Conservation (phyloP, 2,329 filamentous ascomycete species). For the Colletotrichum tropicicola region DNA sequence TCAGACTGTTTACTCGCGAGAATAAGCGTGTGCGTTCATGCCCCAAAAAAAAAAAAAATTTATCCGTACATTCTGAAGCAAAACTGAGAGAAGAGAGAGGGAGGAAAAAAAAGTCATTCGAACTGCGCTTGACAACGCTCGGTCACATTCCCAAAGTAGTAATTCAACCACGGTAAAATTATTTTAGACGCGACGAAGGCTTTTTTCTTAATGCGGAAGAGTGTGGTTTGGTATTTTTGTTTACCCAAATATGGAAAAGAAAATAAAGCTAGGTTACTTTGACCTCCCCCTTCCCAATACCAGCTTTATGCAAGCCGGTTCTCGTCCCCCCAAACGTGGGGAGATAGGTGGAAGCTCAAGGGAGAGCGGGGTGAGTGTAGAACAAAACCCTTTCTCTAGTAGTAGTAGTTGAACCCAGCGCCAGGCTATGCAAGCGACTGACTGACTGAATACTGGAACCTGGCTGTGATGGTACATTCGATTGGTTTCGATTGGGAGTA, state of each 20-base stretch:
- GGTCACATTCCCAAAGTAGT: no score
- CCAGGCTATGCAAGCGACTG: slow-evolving; percentile 3
- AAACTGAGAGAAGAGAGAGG: background rate
- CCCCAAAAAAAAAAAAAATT: background rate
- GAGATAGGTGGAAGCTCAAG: background rate
- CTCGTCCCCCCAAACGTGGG: no score
- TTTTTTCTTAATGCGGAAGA: no score
- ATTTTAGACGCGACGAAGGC: no score
- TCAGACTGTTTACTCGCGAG: no score
- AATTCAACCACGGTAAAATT: no score
- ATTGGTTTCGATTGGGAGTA: background rate
- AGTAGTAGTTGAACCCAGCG: background rate
- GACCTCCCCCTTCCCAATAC: no score
- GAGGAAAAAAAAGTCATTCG: background rate
- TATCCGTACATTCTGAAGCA: background rate
- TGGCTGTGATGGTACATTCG: no score
- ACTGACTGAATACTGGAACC: background rate
- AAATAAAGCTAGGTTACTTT: background rate
- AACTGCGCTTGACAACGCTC: background rate
- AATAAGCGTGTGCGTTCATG: background rate
- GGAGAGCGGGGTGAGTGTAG: no score
- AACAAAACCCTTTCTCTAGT: background rate
- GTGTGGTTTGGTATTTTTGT: background rate
- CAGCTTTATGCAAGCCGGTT: no score
- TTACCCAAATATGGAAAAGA: background rate